Base-by-base conservation (phyloP, 2,329 filamentous ascomycete genomes). In the Xylaria sp. region DNA sequence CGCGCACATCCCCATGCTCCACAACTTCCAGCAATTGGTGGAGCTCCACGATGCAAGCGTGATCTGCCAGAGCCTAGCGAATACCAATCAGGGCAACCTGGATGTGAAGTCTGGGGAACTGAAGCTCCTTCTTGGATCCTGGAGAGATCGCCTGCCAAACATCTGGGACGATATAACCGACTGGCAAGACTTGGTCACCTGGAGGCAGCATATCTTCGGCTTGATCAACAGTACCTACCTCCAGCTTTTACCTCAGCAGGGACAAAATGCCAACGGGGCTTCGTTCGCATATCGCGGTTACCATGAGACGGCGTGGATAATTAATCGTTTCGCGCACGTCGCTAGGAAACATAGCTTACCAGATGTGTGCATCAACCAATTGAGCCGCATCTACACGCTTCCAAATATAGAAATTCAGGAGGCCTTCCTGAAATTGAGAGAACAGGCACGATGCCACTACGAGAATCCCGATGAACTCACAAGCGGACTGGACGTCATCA, bases 351-450 rank as follows among this genome's bases (percentile, higher is more conserved):
- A 99, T 72, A 93, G 90, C 64, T 85, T 99, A 64, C 91, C 92
- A 0, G 94, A 99, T 60, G 94, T 99, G 24, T 99, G 95, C 76
- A 97, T 99, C 74, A 93, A 85, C 61, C 94, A 99, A 69, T 83
- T 99, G 18, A 96, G 93, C 69, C 90, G 93, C 59, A 99, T 99
- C 69, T 99, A 99, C 72, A 99, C 94, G 0, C 81, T 99, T 5
- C 94, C 94, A 1, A 99, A 99, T 69, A 99, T 99, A 41, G 94
- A 99, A 76, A 99, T 99, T 43, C 95, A 99, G 69, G 94, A 99
- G 72, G 94, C 94, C 0, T 99, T 99, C 80, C 77, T 99, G 57
- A 99, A 99, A 76, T 76, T 99, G 48, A 83, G 95, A n/a, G 95
- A 99, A 74, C 94, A 99, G 74, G 94, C 94, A 40, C 97, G 97